Percentiles rank a stretch among this genome's conserved stretches.
phyloP scores from a whole-genome alignment of 2,329 filamentous ascomycete species.

The Lasiodiplodia hormozganensis region DNA sequence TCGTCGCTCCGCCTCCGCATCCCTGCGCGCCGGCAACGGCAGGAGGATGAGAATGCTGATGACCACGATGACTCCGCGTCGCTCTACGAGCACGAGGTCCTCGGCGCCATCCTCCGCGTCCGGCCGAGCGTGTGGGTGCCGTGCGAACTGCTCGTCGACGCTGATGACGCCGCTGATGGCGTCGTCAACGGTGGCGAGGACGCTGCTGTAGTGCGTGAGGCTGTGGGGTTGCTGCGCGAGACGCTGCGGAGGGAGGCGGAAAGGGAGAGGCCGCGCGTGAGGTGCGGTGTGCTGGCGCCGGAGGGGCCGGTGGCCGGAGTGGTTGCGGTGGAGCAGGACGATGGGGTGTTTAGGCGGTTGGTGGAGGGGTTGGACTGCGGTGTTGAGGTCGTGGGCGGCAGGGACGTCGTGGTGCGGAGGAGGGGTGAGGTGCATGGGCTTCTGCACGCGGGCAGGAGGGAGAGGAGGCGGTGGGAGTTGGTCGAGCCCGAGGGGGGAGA shows the following conservation, averaged over 20 bases:
- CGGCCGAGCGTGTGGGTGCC: conserved; percentile 16
- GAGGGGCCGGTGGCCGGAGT: background rate
- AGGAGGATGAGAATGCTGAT: background rate
- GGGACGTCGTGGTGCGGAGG: conserved; percentile 4
- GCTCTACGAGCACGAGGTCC: conserved; percentile 16
- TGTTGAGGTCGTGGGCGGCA: background rate
- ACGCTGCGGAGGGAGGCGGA: background rate
- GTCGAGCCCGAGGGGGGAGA: background rate
- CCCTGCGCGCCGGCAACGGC: background rate
- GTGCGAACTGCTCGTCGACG: background rate
- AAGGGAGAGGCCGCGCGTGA: background rate
- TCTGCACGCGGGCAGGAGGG: background rate
- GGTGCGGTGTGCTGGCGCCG: conserved; percentile 14
- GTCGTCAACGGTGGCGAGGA: background rate
- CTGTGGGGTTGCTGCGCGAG: background rate
- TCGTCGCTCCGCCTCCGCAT: background rate
- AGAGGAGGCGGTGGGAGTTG: background rate
- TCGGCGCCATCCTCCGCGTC: conserved; percentile 1
- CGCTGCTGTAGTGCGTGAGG: background rate
- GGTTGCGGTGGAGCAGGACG: background rate
- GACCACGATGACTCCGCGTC: background rate
- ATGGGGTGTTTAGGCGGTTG: background rate
- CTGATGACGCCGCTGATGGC: background rate
- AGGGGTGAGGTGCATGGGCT: conserved; percentile 19
- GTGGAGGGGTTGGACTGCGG: background rate